Base-by-base conservation (phyloP, 129 eudicot genomes). In the Deinandra increscens region DNA sequence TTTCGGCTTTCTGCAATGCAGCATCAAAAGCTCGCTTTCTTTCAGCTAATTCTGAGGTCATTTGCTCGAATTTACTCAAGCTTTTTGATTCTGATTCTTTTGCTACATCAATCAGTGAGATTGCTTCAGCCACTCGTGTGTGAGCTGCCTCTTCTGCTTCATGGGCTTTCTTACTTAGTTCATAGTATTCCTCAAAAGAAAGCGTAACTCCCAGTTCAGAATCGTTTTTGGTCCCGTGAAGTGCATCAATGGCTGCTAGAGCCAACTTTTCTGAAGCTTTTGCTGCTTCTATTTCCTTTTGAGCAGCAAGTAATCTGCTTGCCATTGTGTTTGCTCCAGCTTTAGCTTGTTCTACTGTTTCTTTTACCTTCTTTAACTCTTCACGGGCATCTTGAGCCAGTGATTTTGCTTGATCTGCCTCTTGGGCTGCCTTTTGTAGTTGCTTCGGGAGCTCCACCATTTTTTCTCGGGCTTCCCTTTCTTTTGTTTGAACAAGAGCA, bases 261-360 rank as follows among this genome's bases (percentile, higher is more conserved):
- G 96, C 98, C 68, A 89, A 60, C 76, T 81, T 93, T 70, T 93
- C 98, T 0, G 96, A 84, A 41, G 95, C 98, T 72, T 82, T 84
- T 20, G 98, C 89, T 10, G 96, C 95, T 63, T 93, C 98, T 36
- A 89, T 93, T 56, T 93, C 98, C 85, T 93, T 93, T 51, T 75
- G 84, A 7, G 95, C 91, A 6, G 96, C 95, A 51, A 81, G 72
- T 36, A 93, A 54, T 71, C 96, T 76, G 75, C 91, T 89, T 53
- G 81, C 85, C 77, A 86, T 70, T 0, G 94, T 86, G 70, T 75
- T 80, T 36, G 86, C 88, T 75, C 95, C 95, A 0, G 88, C 95
- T 46, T 80, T 89, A 3, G 90, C 89, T 75, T 76, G 90, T 64
- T 85, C 96, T 0, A 80, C 85, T 38, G 86, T 85, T 64, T 93